A percentile compares a stretch with the other conserved stretches of the same genome.
These are phyloP conservation scores for Talaromyces sp. DNA, from an alignment of 2,329 filamentous ascomycete genomes.

Conservation along the genomic window DNA sequence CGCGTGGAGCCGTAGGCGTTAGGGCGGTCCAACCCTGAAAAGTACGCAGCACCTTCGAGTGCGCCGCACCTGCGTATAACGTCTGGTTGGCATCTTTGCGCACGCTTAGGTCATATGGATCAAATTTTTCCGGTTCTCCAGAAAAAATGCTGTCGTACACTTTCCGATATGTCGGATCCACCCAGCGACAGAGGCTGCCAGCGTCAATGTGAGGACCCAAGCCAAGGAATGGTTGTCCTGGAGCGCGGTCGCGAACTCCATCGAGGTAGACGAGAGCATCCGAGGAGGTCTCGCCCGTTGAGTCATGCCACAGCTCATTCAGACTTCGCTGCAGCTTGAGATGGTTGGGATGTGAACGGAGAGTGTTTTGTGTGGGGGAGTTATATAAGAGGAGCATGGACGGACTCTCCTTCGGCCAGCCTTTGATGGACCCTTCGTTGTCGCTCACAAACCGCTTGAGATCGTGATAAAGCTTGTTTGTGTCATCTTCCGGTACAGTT, in stretches of 20 bases:
- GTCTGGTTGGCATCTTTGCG: neutral
- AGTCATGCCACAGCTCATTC: neutral
- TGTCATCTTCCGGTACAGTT: neutral
- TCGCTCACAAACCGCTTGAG: neutral
- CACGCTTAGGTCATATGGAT: neutral
- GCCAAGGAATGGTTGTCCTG: constrained; percentile 38
- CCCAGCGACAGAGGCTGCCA: constrained; percentile 46
- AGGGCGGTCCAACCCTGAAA: neutral
- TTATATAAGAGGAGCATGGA: neutral
- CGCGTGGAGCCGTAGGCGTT: neutral
- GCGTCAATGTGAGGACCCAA: constrained; percentile 48
- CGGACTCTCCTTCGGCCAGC: neutral
- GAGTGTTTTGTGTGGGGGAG: neutral
- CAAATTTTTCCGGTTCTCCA: constrained; percentile 24
- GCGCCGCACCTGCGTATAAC: neutral
- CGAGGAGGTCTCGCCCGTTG: neutral
- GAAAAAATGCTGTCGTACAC: constrained; percentile 41
- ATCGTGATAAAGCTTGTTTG: neutral
- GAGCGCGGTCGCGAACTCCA: neutral
- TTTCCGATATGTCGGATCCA: constrained; percentile 39
- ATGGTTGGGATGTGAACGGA: neutral
- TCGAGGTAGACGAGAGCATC: neutral
- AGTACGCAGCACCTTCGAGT: neutral
- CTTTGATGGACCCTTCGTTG: neutral
- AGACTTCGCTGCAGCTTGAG: neutral